Base-by-base conservation (phyloP, 148 eudicot genomes). In the Selenicereus undatus region DNA sequence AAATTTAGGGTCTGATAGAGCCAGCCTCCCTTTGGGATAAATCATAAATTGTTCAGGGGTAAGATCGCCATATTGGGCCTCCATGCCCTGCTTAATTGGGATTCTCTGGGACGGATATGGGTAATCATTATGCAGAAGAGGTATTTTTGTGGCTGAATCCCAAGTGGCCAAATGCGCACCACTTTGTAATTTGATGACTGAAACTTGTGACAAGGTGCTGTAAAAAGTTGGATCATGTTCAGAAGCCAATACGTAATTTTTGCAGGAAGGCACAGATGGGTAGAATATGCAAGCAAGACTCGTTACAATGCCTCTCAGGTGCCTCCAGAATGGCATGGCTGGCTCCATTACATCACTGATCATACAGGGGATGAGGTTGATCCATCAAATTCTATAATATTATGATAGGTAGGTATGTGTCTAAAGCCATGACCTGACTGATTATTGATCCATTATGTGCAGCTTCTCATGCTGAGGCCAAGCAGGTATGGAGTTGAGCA, bases 291-390 rank as follows among this genome's bases (percentile, higher is more conserved):
- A 43, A 90, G 88, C 24, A 93, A 93, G 87, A 76, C 78, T 48
- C 92, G 99, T 66, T 95, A 95, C 85, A 95, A 95, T 86, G 99
- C 99, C 83, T 95, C 99, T 73, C 99, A 95, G 82, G 95, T 95
- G 54, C 99, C 99, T 81, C 84, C 99, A 27, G 99, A 95, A 85
- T 95, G 99, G 99, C 99, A 95, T 83, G 99, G 99, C 54, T 95
- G 99, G 99, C 95, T 95, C 39, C 99, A 95, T 89, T 87, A 83
- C 85, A 82, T 95, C 20, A 92, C 99, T 64, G 99, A 95, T 82
- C 95, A 86, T 86, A 95, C 99, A 29, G 99, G 99, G 75, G 99
- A 95, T 79, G 95, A 95, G 97, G 98, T 95, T 48, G 78, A 83
- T 60, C 70, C 58, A 36, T 62, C 21, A 70, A 9, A 16, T 70